phyloP scores from a whole-genome alignment of 768 basidiomycete genomes.

The Favolaschia claudopus region DNA sequence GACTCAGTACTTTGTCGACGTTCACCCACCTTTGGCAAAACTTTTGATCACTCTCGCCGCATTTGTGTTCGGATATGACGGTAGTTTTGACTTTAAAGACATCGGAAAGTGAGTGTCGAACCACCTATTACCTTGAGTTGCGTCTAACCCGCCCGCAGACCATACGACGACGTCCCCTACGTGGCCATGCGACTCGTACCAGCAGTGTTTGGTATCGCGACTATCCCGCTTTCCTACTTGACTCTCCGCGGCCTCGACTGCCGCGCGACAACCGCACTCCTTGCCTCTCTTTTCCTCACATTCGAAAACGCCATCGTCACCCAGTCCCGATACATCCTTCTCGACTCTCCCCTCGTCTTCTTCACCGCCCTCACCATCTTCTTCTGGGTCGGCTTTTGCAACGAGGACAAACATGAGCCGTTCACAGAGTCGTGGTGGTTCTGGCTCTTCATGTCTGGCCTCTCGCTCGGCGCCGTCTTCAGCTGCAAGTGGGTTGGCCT shows the following conservation, averaged over 20 bases:
- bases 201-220: conserved; percentile 85
- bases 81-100: conserved; percentile 96
- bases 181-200: conserved; percentile 98
- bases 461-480: conserved; percentile 90
- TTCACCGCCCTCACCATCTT: conserved; percentile 93
- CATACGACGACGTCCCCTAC: conserved; percentile 90
- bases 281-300: conserved; percentile 89
- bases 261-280: conserved; percentile 89
- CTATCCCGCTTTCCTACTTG: conserved; percentile 90
- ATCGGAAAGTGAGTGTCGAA: conserved; percentile 83
- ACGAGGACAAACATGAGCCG: conserved; percentile 85
- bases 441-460: conserved; percentile 87
- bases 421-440: conserved; percentile 93
- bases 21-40: conserved; percentile 97
- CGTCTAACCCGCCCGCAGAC: conserved; percentile 49
- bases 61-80: conserved; percentile 87
- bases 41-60: conserved; percentile 92
- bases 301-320: conserved; percentile 98
- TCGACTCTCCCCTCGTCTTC: conserved; percentile 98
- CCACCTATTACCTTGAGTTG: background rate
- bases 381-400: conserved; percentile 89
- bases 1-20: conserved; percentile 91
- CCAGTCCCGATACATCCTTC: conserved; percentile 95
- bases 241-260: conserved; percentile 94
- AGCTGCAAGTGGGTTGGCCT: conserved; percentile 99